A percentile compares a stretch with the other conserved stretches of the same genome.
phyloP scores from a whole-genome alignment of 169 alveolate genomes.

The Toxoplasma gondii region DNA sequence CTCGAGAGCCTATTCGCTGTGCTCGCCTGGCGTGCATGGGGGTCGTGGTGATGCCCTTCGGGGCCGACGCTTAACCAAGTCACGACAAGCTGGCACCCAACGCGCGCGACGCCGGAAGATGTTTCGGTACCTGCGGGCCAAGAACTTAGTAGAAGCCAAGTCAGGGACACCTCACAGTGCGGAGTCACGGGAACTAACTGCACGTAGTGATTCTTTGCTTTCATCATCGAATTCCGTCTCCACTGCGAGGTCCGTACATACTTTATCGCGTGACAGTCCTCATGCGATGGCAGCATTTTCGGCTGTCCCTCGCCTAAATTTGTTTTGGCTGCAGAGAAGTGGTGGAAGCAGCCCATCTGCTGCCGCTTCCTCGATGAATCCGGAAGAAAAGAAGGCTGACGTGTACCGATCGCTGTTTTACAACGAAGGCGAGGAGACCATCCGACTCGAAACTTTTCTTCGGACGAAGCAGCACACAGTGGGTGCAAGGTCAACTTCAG shows the following conservation, averaged over 20 bases:
- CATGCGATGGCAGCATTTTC: background rate
- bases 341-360: background rate
- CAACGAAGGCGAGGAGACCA: background rate
- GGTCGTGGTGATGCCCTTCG: too few relatives aligned
- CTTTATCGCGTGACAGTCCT: background rate
- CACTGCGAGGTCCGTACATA: background rate
- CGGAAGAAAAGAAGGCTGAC: constrained; percentile 21
- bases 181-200: background rate
- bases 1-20: too few relatives aligned
- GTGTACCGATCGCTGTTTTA: background rate
- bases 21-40: too few relatives aligned
- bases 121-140: too few relatives aligned
- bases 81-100: too few relatives aligned
- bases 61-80: too few relatives aligned
- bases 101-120: too few relatives aligned
- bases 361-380: background rate
- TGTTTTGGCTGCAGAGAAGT: background rate
- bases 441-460: background rate
- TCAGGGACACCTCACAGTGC: too few relatives aligned
- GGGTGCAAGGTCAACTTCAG: background rate
- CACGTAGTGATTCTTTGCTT: background rate
- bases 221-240: background rate
- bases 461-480: background rate
- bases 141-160: too few relatives aligned
- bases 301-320: background rate